Conservation (phyloP, 345 rosid species). For the Heritiera littoralis region DNA sequence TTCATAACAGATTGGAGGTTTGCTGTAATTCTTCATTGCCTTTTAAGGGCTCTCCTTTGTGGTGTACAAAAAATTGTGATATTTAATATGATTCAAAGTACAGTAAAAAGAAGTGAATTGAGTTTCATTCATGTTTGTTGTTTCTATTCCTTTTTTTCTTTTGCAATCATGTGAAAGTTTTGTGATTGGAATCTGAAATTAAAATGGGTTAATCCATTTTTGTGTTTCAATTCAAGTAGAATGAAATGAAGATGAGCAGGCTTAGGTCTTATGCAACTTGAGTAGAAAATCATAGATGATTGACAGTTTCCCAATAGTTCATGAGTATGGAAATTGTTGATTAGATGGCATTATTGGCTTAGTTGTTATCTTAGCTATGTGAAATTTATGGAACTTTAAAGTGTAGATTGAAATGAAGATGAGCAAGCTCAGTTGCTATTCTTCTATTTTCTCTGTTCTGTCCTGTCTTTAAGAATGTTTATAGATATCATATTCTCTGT, state of each 20-base stretch:
- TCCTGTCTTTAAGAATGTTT: background rate
- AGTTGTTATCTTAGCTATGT: background rate
- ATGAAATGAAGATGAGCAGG: background rate
- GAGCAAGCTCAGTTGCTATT: too few species aligned
- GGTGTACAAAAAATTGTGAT: conserved; percentile 43
- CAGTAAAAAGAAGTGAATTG: background rate
- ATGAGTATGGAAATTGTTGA: background rate
- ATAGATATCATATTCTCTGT: too few species aligned
- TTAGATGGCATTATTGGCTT: background rate
- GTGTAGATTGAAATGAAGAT: too few species aligned
- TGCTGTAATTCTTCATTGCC: conserved; percentile 75
- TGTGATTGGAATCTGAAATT: background rate
- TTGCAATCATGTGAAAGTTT: background rate
- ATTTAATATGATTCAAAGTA: conserved; percentile 9
- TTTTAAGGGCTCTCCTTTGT: conserved; percentile 56
- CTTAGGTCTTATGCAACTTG: background rate
- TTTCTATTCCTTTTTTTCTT: background rate
- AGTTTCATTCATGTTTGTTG: background rate
- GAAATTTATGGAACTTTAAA: background rate
- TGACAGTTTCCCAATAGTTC: background rate
- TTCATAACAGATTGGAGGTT: conserved; percentile 58
- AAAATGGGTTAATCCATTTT: background rate
- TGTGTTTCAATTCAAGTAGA: background rate
- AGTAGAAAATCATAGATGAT: background rate
- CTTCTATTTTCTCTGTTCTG: background rate